Evolutionary conservation across 495 filamentous ascomycete species (phyloP), one percentile per base, ranked within the genome.

Genomic region (Daldinia childiae): DNA sequence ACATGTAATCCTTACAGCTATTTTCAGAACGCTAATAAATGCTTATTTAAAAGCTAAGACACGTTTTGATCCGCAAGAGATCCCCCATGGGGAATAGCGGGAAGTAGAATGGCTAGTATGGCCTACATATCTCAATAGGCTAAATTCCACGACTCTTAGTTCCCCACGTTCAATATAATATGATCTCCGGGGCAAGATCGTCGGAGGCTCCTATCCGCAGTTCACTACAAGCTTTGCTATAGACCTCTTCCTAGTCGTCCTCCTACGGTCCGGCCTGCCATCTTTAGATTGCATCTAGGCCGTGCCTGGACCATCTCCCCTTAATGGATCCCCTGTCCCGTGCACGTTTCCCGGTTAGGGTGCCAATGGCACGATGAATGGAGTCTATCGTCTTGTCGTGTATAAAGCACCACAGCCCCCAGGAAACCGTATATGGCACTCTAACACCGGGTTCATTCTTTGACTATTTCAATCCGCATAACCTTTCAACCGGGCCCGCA

Each of bases 171-270:
- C 60, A 70, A 72, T 76, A 68, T 76, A 54, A 66, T 34, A 17
- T 38, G 38, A 59, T 64, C 57, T 45, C 41, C 38, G 29, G 34
- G 68, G 55, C 26, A 55, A 45, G 43, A 24, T 68, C 30, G 12
- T 69, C 72, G 74, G 74, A 74, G 66, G 64, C 65, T 69, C 62
- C 12, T 63, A 17, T 74, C 74, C 74, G 74, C 62, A 36, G n/a
- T 66, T 50, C 58, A 55, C 51, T 56, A 58, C 54, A 19, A 51
- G 57, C 34, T 71, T 68, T 17, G 19, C 39, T 67, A 17, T 65
- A 64, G 58, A 54, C 15, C 15, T 57, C 15, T 24, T 57, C 24
- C 34, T 26, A 41, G 43, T 56, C 17, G 19, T 41, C 38, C 17
- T 58, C 41, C 51, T 52, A 54, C 68, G 74, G 74, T 72, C 62